Evolutionary conservation across 495 filamentous ascomycete species (phyloP).

Genomic region (Trichoderma erinaceum): DNA sequence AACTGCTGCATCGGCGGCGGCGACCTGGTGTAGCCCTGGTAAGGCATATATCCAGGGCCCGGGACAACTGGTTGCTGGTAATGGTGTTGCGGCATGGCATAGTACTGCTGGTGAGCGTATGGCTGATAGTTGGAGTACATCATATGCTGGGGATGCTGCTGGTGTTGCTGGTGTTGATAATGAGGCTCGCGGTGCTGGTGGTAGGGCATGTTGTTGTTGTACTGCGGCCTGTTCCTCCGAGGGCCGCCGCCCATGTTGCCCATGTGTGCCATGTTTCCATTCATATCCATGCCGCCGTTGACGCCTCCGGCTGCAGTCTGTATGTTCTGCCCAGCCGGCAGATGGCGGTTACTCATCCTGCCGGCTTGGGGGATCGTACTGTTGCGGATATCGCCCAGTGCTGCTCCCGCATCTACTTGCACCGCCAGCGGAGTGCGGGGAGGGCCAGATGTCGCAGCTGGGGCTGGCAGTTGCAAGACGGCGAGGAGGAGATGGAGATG

Average conservation of each 20-base stretch:
- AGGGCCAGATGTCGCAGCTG: background rate
- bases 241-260: background rate
- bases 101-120: constrained; percentile 29
- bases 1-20: constrained; percentile 40
- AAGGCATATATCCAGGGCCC: constrained; percentile 33
- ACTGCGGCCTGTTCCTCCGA: constrained; percentile 5
- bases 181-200: constrained; percentile 8
- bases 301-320: constrained; percentile 29
- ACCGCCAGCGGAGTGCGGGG: background rate
- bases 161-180: constrained; percentile 27
- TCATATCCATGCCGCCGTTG: constrained; percentile 20
- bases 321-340: constrained; percentile 57
- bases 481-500: constrained; percentile 6
- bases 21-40: constrained; percentile 32
- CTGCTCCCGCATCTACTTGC: constrained; percentile 31
- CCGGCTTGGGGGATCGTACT: constrained; percentile 45
- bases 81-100: constrained; percentile 38
- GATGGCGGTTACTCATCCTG: constrained; percentile 58
- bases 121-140: constrained; percentile 34
- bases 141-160: constrained; percentile 19
- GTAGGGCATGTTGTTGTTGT: background rate
- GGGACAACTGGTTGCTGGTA: constrained; percentile 33
- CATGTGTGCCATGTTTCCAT: constrained; percentile 33
- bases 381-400: constrained; percentile 44
- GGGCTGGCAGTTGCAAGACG: background rate